phyloP scores from a whole-genome alignment of 192 early-diverging fungal genomes.

The Linnemannia schmuckeri region DNA sequence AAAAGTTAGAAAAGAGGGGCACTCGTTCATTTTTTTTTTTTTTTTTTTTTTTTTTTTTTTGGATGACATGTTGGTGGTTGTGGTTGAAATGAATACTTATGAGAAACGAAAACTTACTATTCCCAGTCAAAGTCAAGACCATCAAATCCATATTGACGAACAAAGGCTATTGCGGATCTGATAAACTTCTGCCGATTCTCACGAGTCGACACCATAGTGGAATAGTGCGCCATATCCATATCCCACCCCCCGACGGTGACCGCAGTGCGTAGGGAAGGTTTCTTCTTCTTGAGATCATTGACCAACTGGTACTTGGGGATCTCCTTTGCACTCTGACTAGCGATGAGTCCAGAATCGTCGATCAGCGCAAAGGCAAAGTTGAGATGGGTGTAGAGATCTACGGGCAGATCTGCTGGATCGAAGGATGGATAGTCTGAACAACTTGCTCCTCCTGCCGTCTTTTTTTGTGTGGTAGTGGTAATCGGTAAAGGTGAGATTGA shows the following conservation, averaged over 20 bases:
- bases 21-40: background rate
- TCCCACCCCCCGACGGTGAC: slow-evolving; percentile 43
- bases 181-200: slow-evolving; percentile 44
- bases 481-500: background rate
- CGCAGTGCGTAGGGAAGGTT: slow-evolving; percentile 28
- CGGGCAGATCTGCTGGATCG: slow-evolving; percentile 17
- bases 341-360: slow-evolving; percentile 23
- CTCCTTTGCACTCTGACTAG: slow-evolving; percentile 2
- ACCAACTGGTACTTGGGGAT: slow-evolving; percentile 5
- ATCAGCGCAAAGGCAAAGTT: slow-evolving; percentile 43
- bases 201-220: slow-evolving; percentile 27
- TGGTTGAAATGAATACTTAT: background rate
- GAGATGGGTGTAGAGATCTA: slow-evolving; percentile 36
- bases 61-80: background rate
- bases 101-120: slow-evolving; percentile 20
- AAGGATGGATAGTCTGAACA: slow-evolving; percentile 34
- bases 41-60: background rate
- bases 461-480: background rate
- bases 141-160: slow-evolving; percentile 31
- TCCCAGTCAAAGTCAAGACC: slow-evolving; percentile 53
- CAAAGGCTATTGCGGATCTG: slow-evolving; percentile 16
- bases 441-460: slow-evolving; percentile 26
- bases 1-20: background rate
- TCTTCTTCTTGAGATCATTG: slow-evolving; percentile 32
- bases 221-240: slow-evolving; percentile 46